A percentile compares a stretch with the other conserved stretches of the same genome.
phyloP scores from a whole-genome alignment of 1,284 basidiomycete species.

The Ustanciosporium gigantosporum region DNA sequence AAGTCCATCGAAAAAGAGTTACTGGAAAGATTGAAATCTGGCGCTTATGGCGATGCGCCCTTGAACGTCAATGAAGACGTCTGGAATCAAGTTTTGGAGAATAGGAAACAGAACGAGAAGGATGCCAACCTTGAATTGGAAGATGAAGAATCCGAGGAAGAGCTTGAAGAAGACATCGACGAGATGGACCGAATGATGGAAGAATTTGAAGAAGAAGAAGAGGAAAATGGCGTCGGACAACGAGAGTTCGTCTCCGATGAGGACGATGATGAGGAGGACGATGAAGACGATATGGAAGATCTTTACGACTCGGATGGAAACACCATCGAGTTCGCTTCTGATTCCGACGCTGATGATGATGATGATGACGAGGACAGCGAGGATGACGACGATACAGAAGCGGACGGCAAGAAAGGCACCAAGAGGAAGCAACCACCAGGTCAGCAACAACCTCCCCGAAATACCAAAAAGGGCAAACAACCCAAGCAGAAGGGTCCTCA shows the following conservation, averaged over 20 bases:
- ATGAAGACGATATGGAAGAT: constrained; percentile 37
- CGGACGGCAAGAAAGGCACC: constrained; percentile 1
- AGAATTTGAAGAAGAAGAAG: constrained; percentile 48
- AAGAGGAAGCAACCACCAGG: constrained; percentile 7
- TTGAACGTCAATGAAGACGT: constrained; percentile 98
- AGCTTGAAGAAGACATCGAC: constrained; percentile 53
- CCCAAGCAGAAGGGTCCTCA: constrained; percentile 64
- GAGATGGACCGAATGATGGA: constrained; percentile 51
- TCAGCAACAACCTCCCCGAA: constrained; percentile 4
- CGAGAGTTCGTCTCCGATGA: constrained; percentile 58
- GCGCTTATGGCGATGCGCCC: constrained; percentile 96
- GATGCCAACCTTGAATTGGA: constrained; percentile 43
- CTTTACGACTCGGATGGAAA: constrained; percentile 31
- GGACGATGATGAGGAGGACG: constrained; percentile 47
- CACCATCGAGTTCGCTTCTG: constrained; percentile 10
- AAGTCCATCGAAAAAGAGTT: constrained; percentile 94
- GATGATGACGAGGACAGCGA: constrained; percentile 23
- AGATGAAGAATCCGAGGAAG: constrained; percentile 56
- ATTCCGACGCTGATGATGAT: constrained; percentile 24
- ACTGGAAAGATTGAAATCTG: constrained; percentile 89
- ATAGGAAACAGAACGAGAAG: constrained; percentile 20
- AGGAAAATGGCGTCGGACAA: constrained; percentile 42
- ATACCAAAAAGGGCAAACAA: not conserved
- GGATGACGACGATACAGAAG: constrained; percentile 5
- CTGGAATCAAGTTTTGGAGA: constrained; percentile 71